These are phyloP conservation scores for Zymoseptoria tritici DNA, from an alignment of 2,329 filamentous ascomycete genomes.

Conservation along the genomic window DNA sequence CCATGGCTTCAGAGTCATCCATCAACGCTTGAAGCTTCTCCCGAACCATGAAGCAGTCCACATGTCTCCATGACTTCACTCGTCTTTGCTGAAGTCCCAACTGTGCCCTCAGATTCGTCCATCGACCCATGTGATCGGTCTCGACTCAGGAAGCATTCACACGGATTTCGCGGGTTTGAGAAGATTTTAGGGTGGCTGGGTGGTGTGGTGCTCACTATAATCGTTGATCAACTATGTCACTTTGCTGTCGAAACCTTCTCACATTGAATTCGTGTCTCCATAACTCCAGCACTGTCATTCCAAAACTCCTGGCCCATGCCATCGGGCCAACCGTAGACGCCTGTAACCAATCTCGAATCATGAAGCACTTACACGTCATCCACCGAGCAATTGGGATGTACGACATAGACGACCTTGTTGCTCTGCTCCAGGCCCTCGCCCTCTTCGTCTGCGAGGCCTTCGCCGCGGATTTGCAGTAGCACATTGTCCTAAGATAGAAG, in stretches of 20 bases:
- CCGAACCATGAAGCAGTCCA: too few species aligned
- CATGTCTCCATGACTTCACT: too few species aligned
- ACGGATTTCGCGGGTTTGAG: background rate
- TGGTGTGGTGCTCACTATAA: too few species aligned
- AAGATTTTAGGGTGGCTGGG: background rate
- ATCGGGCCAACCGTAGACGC: background rate
- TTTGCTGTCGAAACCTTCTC: background rate
- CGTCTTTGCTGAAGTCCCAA: too few species aligned
- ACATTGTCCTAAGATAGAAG: conserved; percentile 46
- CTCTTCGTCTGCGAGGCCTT: conserved; percentile 75
- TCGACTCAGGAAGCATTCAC: too few species aligned
- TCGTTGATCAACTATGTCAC: background rate
- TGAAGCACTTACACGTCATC: conserved; percentile 43
- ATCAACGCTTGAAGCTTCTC: too few species aligned
- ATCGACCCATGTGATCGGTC: background rate
- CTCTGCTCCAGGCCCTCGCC: conserved; percentile 47
- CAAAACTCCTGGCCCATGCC: background rate
- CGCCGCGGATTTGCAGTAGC: conserved; percentile 60
- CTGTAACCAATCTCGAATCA: background rate
- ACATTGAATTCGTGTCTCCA: background rate
- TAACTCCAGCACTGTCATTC: background rate
- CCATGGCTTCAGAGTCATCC: too few species aligned
- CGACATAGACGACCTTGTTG: conserved; percentile 64
- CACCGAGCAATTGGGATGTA: conserved; percentile 89
- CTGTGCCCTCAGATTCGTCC: background rate